Percentiles rank a stretch among this genome's conserved stretches.
These are phyloP conservation scores for Gyrodon tennesseensis DNA, from an alignment of 1,284 basidiomycete species.

Conservation along the genomic window DNA sequence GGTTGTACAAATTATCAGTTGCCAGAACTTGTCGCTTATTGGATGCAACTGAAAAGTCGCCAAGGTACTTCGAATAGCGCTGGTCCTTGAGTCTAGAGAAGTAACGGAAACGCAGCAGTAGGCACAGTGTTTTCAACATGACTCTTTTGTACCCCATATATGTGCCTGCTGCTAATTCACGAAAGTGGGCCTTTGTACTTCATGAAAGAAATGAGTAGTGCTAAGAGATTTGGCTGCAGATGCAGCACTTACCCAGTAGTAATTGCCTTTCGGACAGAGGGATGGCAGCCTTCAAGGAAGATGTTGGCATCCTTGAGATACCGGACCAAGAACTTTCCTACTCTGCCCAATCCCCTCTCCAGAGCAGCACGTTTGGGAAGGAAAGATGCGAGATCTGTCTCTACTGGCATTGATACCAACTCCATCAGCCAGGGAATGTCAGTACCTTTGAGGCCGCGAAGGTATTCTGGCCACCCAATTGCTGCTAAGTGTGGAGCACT, in stretches of 20 bases:
- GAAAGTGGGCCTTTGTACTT: slow-evolving; percentile 17
- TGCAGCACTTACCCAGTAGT: slow-evolving; percentile 10
- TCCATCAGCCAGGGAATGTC: slow-evolving; percentile 3
- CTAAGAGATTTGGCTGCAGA: too few relatives aligned
- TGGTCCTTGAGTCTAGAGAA: slow-evolving; percentile 15
- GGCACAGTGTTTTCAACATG: too few relatives aligned
- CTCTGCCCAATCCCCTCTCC: slow-evolving; percentile 11
- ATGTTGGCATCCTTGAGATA: slow-evolving; percentile 15
- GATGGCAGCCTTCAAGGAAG: slow-evolving; percentile 18
- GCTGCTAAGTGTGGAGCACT: background rate
- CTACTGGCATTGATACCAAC: background rate
- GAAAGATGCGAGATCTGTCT: background rate
- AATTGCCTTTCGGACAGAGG: slow-evolving; percentile 4
- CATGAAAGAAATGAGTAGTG: too few relatives aligned
- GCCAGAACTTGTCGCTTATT: too few relatives aligned
- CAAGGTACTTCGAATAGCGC: background rate
- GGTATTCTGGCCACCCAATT: background rate
- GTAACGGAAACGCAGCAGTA: slow-evolving; percentile 3
- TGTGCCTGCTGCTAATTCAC: too few relatives aligned
- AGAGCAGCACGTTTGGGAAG: slow-evolving; percentile 7
- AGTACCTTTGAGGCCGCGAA: background rate
- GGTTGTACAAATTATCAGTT: too few relatives aligned
- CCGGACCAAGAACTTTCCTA: background rate
- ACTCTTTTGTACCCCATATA: too few relatives aligned
- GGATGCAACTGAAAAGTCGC: slow-evolving; percentile 3